These are phyloP conservation scores for Suhomyces tanzawaensis DNA, from an alignment of 805 yeast species.

Conservation along the genomic window DNA sequence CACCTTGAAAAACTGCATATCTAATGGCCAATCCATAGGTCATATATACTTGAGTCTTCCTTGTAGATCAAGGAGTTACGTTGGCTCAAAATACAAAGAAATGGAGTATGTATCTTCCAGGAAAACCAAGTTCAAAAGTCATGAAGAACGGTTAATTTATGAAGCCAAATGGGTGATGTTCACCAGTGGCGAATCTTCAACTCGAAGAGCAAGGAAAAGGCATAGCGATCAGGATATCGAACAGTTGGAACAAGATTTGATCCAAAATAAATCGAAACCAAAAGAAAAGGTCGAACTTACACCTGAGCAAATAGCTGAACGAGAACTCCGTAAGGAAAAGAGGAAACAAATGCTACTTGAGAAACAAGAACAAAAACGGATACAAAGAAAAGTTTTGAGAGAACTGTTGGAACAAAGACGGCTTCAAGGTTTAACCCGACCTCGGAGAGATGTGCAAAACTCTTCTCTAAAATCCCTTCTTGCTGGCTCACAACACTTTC, in stretches of 20 bases:
- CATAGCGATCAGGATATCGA: constrained; percentile 6
- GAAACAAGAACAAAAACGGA: constrained; percentile 4
- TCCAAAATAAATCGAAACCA: constrained; percentile 9
- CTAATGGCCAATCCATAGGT: constrained; percentile 12
- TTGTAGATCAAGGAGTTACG: constrained; percentile 21
- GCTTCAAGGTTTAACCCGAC: neutral
- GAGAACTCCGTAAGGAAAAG: constrained; percentile 7
- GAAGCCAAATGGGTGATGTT: constrained; percentile 39
- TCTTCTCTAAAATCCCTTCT: constrained; percentile 3
- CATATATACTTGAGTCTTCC: constrained; percentile 19
- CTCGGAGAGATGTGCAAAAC: neutral
- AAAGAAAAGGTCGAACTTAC: constrained; percentile 10
- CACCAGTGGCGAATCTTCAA: constrained; percentile 12
- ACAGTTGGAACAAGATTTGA: constrained; percentile 8
- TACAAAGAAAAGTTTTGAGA: constrained; percentile 1
- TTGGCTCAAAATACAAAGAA: constrained; percentile 21
- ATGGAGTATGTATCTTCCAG: constrained; percentile 25
- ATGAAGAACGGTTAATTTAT: constrained; percentile 33
- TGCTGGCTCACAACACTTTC: constrained; percentile 36
- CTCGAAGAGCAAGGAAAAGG: constrained; percentile 14
- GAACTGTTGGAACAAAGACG: neutral
- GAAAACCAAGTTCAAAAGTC: constrained; percentile 25
- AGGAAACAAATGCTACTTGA: constrained; percentile 4
- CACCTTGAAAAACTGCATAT: constrained; percentile 15
- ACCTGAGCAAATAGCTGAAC: constrained; percentile 14